Conservation (phyloP, 345 rosid species). For the Erodium maritimum region DNA sequence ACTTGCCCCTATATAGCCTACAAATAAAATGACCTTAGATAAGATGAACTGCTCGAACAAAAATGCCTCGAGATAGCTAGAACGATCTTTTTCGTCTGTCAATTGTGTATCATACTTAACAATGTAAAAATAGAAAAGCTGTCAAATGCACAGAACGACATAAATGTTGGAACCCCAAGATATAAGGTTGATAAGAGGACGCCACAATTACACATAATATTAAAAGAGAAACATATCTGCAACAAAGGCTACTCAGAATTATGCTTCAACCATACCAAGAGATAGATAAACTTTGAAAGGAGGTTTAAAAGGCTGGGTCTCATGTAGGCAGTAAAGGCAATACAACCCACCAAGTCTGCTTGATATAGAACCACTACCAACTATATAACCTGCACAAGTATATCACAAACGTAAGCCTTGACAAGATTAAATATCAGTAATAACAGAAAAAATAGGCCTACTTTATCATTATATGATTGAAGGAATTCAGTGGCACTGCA, state of each 20-base stretch:
- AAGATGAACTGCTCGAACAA: too few relatives aligned
- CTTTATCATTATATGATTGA: too few relatives aligned
- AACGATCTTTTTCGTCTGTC: background rate
- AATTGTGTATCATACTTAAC: background rate
- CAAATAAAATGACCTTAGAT: too few relatives aligned
- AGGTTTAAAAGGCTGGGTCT: slow-evolving; percentile 76
- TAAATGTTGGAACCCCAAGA: too few relatives aligned
- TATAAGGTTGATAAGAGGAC: too few relatives aligned
- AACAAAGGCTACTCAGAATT: background rate
- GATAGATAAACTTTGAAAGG: slow-evolving; percentile 62
- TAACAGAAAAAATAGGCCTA: background rate
- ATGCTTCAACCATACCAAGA: slow-evolving; percentile 33
- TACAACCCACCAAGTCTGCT: slow-evolving; percentile 69
- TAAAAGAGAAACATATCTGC: background rate
- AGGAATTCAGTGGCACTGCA: background rate
- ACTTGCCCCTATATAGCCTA: too few relatives aligned
- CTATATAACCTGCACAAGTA: slow-evolving; percentile 52
- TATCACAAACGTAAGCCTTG: background rate
- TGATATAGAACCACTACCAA: slow-evolving; percentile 39
- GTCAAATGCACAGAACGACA: too few relatives aligned
- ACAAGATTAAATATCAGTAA: background rate
- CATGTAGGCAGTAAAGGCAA: slow-evolving; percentile 85
- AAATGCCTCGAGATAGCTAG: too few relatives aligned
- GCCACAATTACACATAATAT: too few relatives aligned
- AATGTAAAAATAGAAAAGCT: background rate